Base-by-base conservation (phyloP, 139 green algal genomes). In the Volvox africanus region DNA sequence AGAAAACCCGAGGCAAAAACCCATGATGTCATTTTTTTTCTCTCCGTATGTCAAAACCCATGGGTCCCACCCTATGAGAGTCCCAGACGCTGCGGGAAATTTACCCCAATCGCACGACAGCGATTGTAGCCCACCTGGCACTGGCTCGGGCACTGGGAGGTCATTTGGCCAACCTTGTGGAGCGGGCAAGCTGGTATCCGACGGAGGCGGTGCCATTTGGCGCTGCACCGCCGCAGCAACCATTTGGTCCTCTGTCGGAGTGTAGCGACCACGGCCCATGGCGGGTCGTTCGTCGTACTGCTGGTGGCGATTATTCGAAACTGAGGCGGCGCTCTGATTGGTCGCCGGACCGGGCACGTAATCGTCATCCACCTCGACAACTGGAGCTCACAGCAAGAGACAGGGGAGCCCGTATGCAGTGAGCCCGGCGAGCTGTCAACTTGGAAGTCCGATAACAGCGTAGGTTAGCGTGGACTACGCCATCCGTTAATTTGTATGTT, bases 241-340 rank as follows among this genome's bases (percentile, higher is more conserved):
- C 69, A 61, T 86, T 62, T 82, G 80, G 71, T 80, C 71, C 62
- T 68, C 87, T 32, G 67, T 87, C 69, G 81, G 67, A 21, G 84
- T 83, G 75, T 86, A 90, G 24, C 86, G 73, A 11, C 96, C 96
- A 33, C 93, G 92, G 0, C 93, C 97, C 61, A 94, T 82, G 16
- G 95, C 96, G 9, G 95, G 96, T 17, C 97, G 93, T 19, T 98
- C 96, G 73, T 98, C 97, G 80, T 98, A 98, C 3, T 92, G 93
- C 79, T 95, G 88, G 82, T 95, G 92, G 18, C 37, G 71, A 20
- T 35, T 86, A 79, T 82, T 77, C 84, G 35, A 28, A 2, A 73
- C 77, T 36, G 84, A 61, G 14, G 33, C 33, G 55, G 73, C 61
- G 68, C 68, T 77, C 14, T 44, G 78, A 26, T 61, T 75, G 5